Base-by-base conservation (phyloP, 306 rosid species). In the Prunus padus region DNA sequence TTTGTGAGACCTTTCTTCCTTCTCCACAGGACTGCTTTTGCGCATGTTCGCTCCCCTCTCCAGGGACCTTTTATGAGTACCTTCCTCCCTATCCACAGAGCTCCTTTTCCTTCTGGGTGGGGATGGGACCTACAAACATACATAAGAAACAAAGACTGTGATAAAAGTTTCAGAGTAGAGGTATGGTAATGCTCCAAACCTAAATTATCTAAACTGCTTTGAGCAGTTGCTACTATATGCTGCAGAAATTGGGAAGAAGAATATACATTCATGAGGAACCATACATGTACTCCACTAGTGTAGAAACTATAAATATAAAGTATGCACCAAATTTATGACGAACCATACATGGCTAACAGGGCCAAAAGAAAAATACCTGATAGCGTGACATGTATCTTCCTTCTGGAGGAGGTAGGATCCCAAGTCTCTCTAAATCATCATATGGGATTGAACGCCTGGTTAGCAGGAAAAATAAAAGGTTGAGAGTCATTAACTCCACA, bases 331-430 rank as follows among this genome's bases (percentile, higher is more conserved):
- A 47, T 19, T 16, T 20, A 31, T 22, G n/a, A 69, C 15, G 59
- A 65, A 40, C 45, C n/a, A 15, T 51, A 33, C 20, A 49, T 60
- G 16, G 40, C 40, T 51, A 44, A 63, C 30, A 59, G 51, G 73
- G 61, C 69, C 62, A 76, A 76, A 76, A 12, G 47, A 63, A 68
- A 13, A 23, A 52, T 73, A 89, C 98, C 98, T 90, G 89, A 82
- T 83, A 82, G 75, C 95, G 91, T 54, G 97, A 82, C 94, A 87
- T 78, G 87, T 91, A 94, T 76, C 84, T 84, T 81, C 98, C 98
- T 86, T 94, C 97, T 0, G 94, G 97, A 37, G 97, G 97, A 76
- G 93, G 95, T 71, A 94, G 92, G 52, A 94, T 90, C 64, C 97
- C 96, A 46, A 91, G 95, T 85, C 88, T 88, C 86, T 87, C 78